Evolutionary conservation across 2,329 filamentous ascomycete genomes (phyloP), one percentile per base, ranked within the genome.

Genomic region (Penicillium sp.): DNA sequence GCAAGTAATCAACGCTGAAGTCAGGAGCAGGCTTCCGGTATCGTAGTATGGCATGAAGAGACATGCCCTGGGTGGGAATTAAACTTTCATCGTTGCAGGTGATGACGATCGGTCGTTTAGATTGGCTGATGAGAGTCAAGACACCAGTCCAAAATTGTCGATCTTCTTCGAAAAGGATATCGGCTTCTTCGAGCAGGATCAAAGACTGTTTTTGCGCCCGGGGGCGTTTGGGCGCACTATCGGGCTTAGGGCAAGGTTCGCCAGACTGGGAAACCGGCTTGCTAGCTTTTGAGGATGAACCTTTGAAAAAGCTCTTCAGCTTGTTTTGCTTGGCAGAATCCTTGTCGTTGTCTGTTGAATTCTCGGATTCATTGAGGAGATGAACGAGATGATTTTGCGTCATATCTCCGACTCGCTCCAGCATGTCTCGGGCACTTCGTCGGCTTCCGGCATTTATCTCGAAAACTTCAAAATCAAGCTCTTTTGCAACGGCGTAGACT

Each of bases 351-450:
- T 49, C 51, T n/a, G 58, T 52, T 6, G 43, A n/a, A 10, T 62
- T 71, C 44, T 65, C 71, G 58, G 53, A 70, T 31, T 65, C 58
- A 35, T 69, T 65, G 9, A 70, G 50, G 41, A 80, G 80, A 61
- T 86, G 85, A 19, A 99, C 93, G 1, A 96, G 82, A 73, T 99
- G 94, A 66, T 99, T 97, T 58, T 88, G 87, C 4, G 91, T 94
- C 93, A 99, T 97, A 73, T 99, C 91, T 38, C 94, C 95, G 42
- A 99, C 90, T 64, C 84, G 90, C 66, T 99, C 94, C 33, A 96
- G 72, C 45, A 99, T 86, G 66, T 99, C 94, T 70, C 88, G 94
- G 31, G 92, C 93, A 67, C 85, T 96, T 59, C 94, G 83, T 48
- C 92, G 86, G 62, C 85, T 90, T 57, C 90, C 85, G 0, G 93